Evolutionary conservation across 2,329 filamentous ascomycete genomes (phyloP).

Genomic region (Ophiocordyceps unilateralis): DNA sequence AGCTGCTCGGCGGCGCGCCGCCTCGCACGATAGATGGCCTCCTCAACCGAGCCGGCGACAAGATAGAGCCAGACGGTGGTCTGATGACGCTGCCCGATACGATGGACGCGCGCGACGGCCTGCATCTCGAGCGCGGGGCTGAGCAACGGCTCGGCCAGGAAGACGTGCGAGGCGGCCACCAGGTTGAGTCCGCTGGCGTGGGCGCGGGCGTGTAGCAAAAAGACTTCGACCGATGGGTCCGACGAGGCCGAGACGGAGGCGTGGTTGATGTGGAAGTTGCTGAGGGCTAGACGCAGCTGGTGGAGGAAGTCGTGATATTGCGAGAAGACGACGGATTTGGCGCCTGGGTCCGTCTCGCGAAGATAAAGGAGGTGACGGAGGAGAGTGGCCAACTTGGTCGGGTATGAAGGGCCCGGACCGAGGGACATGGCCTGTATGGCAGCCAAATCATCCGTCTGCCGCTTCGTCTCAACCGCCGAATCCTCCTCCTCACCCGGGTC

Average conservation of each 20-base stretch:
- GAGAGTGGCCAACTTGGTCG: conserved; percentile 78
- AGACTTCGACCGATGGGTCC: conserved; percentile 59
- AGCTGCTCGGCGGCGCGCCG: background rate
- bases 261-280: conserved; percentile 53
- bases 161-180: conserved; percentile 84
- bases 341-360: conserved; percentile 63
- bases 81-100: conserved; percentile 74
- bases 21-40: conserved; percentile 51
- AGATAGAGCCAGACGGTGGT: conserved; percentile 96
- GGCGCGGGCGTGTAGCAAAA: conserved; percentile 76
- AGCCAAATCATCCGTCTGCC: too few species aligned
- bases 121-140: conserved; percentile 91
- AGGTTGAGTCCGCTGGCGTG: conserved; percentile 82
- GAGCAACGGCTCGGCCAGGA: conserved; percentile 83
- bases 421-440: too few species aligned
- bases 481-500: too few species aligned
- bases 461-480: too few species aligned
- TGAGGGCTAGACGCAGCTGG: conserved; percentile 55
- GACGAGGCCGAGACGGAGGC: conserved; percentile 26
- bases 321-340: conserved; percentile 88
- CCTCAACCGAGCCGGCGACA: conserved; percentile 78
- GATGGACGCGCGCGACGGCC: conserved; percentile 84
- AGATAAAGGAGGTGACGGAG: conserved; percentile 74
- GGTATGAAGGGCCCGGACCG: conserved; percentile 45
- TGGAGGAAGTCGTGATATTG: conserved; percentile 68